Conservation (phyloP, 2,329 filamentous ascomycete species). For the Niveomyces coronatus region DNA sequence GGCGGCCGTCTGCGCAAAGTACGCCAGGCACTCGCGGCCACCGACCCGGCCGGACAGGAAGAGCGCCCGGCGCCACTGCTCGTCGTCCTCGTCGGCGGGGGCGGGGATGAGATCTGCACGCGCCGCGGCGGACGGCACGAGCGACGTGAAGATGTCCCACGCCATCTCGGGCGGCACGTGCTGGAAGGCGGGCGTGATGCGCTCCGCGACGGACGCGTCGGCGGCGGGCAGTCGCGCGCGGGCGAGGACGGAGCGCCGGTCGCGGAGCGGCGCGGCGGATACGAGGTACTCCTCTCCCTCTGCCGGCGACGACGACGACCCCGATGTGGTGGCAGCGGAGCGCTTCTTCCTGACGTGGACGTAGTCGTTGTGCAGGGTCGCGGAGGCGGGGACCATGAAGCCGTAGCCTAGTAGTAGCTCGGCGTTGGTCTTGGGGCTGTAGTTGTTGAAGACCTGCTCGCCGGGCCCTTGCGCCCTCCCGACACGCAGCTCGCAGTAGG, state of each 20-base stretch:
- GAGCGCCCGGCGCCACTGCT: conserved; percentile 11
- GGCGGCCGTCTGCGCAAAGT: conserved; percentile 25
- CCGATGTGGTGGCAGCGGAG: too few relatives aligned
- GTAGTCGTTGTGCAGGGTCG: conserved; percentile 48
- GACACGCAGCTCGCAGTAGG: conserved; percentile 33
- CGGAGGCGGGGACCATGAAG: conserved; percentile 42
- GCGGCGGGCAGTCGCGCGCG: conserved; percentile 28
- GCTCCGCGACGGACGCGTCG: conserved; percentile 10
- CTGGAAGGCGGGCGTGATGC: conserved; percentile 30
- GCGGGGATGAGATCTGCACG: not conserved
- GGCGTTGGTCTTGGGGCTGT: conserved; percentile 64
- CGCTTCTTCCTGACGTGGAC: conserved; percentile 43
- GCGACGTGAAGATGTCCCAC: conserved; percentile 35
- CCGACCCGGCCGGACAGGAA: conserved; percentile 24
- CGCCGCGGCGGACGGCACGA: conserved; percentile 14
- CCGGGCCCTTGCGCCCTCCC: conserved; percentile 36
- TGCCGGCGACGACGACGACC: conserved; percentile 11
- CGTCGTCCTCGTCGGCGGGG: conserved; percentile 13
- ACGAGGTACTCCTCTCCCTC: conserved; percentile 39
- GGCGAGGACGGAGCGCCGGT: conserved; percentile 38
- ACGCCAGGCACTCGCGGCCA: conserved; percentile 16
- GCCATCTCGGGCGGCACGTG: conserved; percentile 45
- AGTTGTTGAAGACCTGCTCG: conserved; percentile 57
- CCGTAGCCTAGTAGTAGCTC: conserved; percentile 57
- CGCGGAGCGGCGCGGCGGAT: conserved; percentile 37